A percentile compares a stretch with the other conserved stretches of the same genome.
Conservation (phyloP, 2,329 filamentous ascomycete species). For the Alternaria sp. region DNA sequence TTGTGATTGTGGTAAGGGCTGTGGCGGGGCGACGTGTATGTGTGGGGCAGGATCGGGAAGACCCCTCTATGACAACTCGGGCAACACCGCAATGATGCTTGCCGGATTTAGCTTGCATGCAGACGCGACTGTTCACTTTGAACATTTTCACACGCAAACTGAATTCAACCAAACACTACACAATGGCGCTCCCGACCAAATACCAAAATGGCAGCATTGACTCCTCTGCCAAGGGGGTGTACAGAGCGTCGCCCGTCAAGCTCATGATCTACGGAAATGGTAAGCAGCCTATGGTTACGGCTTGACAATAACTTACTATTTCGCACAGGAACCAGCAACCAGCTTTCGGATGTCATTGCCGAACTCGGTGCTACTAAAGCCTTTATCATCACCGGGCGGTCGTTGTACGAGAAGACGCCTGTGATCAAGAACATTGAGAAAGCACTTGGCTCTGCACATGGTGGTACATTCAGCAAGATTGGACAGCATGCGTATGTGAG, state of each 20-base stretch:
- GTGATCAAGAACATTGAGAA: constrained; percentile 63
- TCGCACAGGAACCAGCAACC: constrained; percentile 42
- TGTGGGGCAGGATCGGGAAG: constrained; percentile 43
- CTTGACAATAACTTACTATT: constrained; percentile 6
- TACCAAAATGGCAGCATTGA: constrained; percentile 48
- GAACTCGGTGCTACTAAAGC: constrained; percentile 57
- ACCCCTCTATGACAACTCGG: constrained; percentile 43
- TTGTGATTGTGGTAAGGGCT: constrained; percentile 22
- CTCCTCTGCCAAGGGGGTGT: constrained; percentile 44
- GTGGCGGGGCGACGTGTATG: constrained; percentile 40
- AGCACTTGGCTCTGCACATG: constrained; percentile 58
- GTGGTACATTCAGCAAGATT: constrained; percentile 64
- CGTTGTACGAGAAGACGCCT: constrained; percentile 63
- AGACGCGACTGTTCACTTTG: constrained; percentile 12
- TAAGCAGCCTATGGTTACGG: constrained; percentile 9
- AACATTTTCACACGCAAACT: constrained; percentile 7
- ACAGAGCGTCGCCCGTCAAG: constrained; percentile 49
- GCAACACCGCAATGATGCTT: constrained; percentile 17
- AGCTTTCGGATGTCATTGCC: constrained; percentile 41
- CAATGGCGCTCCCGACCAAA: constrained; percentile 46
- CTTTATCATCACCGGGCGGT: constrained; percentile 65
- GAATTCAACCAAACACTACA: neutral
- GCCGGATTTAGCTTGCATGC: constrained; percentile 14
- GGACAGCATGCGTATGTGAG: constrained; percentile 62
- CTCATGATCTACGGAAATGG: constrained; percentile 51